Percentiles rank a stretch among this genome's conserved stretches.
phyloP scores from a whole-genome alignment of 1,139 yeast genomes.

The Candida tropicalis region DNA sequence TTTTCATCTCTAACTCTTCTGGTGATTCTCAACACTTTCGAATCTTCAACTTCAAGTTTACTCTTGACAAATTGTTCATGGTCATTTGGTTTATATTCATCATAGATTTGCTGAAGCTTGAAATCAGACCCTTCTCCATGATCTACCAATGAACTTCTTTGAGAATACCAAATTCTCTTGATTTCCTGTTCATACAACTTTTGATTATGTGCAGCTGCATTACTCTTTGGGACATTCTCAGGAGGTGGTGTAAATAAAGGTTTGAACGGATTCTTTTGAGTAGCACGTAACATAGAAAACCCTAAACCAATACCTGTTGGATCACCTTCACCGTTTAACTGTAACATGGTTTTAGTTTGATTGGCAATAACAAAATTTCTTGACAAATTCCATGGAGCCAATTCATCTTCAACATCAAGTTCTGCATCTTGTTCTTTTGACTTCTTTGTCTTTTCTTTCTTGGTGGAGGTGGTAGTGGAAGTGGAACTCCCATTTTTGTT shows the following conservation, averaged over 20 bases:
- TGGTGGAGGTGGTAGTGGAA: conserved; percentile 19
- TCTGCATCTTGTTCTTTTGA: conserved; percentile 38
- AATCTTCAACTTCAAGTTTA: conserved; percentile 18
- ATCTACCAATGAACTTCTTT: conserved; percentile 62
- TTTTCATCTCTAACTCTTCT: conserved; percentile 82
- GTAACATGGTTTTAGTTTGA: conserved; percentile 96
- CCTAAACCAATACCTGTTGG: conserved; percentile 93
- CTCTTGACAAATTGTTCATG: conserved; percentile 35
- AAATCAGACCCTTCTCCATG: conserved; percentile 28
- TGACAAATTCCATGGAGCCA: conserved; percentile 93
- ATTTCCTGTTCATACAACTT: conserved; percentile 92
- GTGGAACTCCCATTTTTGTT: conserved; percentile 13
- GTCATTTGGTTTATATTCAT: conserved; percentile 42
- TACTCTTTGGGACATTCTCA: conserved; percentile 48
- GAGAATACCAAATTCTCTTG: conserved; percentile 87
- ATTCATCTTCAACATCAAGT: conserved; percentile 73
- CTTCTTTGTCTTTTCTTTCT: conserved; percentile 25
- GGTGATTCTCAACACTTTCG: conserved; percentile 63
- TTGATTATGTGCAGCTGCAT: conserved; percentile 77
- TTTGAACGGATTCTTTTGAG: conserved; percentile 93
- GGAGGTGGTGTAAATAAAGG: conserved; percentile 56
- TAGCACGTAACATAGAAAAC: conserved; percentile 84
- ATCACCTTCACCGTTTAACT: conserved; percentile 95
- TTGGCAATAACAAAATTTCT: conserved; percentile 91
- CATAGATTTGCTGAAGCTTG: conserved; percentile 34